Evolutionary conservation across 129 eudicot species (phyloP).

Genomic region (Erigeron canadensis): DNA sequence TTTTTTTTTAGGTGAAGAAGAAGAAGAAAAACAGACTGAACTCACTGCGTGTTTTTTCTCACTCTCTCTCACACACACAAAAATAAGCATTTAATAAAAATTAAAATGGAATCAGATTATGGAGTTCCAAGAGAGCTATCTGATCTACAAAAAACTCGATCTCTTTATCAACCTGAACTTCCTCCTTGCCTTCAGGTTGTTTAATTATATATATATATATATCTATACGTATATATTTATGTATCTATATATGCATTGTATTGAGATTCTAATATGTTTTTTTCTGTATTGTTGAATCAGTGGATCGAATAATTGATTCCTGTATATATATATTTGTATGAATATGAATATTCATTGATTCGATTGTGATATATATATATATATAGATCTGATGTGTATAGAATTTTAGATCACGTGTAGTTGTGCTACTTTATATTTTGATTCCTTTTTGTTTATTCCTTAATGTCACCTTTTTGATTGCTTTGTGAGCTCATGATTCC

Average conservation of each 20-base stretch:
- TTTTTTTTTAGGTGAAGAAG: too few species aligned
- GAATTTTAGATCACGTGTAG: conserved; percentile 23
- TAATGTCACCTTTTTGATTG: conserved; percentile 24
- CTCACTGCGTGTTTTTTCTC: not conserved
- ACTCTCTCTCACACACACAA: not conserved
- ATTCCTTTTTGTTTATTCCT: conserved; percentile 16
- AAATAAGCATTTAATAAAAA: not conserved
- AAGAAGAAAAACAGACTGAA: not conserved
- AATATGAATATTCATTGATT: conserved; percentile 33
- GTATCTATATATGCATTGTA: conserved; percentile 23
- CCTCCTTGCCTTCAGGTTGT: conserved; percentile 97
- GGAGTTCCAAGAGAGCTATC: conserved; percentile 84
- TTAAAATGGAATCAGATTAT: conserved; percentile 75
- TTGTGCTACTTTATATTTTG: not conserved
- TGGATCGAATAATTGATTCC: conserved; percentile 28
- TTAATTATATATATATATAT: not conserved
- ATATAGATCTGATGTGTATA: conserved; percentile 22
- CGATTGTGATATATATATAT: conserved; percentile 9
- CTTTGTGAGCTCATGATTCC: conserved; percentile 26
- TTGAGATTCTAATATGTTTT: conserved; percentile 4
- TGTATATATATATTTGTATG: not conserved
- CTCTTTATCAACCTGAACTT: conserved; percentile 69
- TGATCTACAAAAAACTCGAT: conserved; percentile 79
- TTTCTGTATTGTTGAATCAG: conserved; percentile 10
- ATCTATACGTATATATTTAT: not conserved